Evolutionary conservation across 164 flowering plant genomes (phyloP).

Genomic region (Annona squamosa): DNA sequence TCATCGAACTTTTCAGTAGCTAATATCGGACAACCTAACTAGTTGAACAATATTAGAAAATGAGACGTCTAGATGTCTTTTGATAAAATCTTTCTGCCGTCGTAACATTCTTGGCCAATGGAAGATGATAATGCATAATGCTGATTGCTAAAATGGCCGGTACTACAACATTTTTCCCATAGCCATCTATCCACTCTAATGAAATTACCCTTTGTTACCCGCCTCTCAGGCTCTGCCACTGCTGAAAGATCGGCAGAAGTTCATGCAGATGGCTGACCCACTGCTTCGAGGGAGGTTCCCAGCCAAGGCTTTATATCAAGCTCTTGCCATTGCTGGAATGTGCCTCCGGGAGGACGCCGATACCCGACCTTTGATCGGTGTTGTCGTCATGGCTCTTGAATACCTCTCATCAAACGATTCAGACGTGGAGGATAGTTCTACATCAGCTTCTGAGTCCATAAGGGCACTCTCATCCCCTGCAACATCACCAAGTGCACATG

Average conservation of each 20-base stretch:
- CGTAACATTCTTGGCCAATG: not conserved
- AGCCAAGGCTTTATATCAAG: slow-evolving; percentile 62
- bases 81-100: not conserved
- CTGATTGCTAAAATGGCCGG: not conserved
- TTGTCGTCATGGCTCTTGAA: slow-evolving; percentile 73
- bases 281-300: slow-evolving; percentile 58
- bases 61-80: not conserved
- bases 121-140: not conserved
- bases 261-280: slow-evolving; percentile 72
- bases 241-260: slow-evolving; percentile 66
- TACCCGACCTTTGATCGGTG: slow-evolving; percentile 66
- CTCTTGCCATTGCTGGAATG: slow-evolving; percentile 90
- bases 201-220: not conserved
- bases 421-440: slow-evolving; percentile 8
- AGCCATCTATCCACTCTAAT: not conserved
- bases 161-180: not conserved
- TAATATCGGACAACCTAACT: not conserved
- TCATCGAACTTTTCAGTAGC: not conserved
- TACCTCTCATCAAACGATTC: slow-evolving; percentile 23
- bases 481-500: not conserved
- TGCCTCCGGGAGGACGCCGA: slow-evolving; percentile 84
- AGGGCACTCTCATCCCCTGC: not conserved
- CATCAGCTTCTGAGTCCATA: not conserved
- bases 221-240: slow-evolving; percentile 64
- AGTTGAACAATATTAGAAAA: not conserved